A percentile compares a stretch with the other conserved stretches of the same genome.
Conservation (phyloP, 1,284 basidiomycete genomes). For the Melanopsichium pennsylvanicum region DNA sequence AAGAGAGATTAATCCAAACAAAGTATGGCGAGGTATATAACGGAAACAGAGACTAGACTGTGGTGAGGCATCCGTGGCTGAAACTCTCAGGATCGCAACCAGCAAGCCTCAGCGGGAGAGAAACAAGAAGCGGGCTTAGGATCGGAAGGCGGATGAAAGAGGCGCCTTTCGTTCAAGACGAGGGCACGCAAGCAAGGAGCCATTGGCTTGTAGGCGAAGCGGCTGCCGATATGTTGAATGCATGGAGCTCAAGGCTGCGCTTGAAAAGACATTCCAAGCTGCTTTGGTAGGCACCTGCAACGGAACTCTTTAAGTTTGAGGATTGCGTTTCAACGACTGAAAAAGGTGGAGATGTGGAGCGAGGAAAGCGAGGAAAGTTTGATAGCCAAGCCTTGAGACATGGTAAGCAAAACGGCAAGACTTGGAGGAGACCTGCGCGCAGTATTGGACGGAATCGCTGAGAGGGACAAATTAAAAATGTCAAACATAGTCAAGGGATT, state of each 20-base stretch:
- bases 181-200: background rate
- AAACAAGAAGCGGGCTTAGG: too few relatives aligned
- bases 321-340: background rate
- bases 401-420: conserved; percentile 9
- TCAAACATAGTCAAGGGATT: background rate
- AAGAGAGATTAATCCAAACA: background rate
- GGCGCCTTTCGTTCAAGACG: too few relatives aligned
- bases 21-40: conserved; percentile 3
- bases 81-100: too few relatives aligned
- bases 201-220: too few relatives aligned
- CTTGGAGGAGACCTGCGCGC: conserved; percentile 1
- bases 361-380: background rate
- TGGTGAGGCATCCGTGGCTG: too few relatives aligned
- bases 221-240: too few relatives aligned
- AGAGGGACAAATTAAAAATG: too few relatives aligned
- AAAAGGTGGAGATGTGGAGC: background rate
- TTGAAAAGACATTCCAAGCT: conserved; percentile 2
- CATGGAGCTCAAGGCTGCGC: too few relatives aligned
- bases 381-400: conserved; percentile 10
- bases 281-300: too few relatives aligned
- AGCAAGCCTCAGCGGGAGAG: too few relatives aligned
- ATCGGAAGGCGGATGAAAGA: too few relatives aligned
- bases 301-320: too few relatives aligned
- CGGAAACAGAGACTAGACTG: conserved; percentile 1
- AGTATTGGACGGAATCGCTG: conserved; percentile 1